Evolutionary conservation across 345 rosid genomes (phyloP).

Genomic region (Adansonia digitata): DNA sequence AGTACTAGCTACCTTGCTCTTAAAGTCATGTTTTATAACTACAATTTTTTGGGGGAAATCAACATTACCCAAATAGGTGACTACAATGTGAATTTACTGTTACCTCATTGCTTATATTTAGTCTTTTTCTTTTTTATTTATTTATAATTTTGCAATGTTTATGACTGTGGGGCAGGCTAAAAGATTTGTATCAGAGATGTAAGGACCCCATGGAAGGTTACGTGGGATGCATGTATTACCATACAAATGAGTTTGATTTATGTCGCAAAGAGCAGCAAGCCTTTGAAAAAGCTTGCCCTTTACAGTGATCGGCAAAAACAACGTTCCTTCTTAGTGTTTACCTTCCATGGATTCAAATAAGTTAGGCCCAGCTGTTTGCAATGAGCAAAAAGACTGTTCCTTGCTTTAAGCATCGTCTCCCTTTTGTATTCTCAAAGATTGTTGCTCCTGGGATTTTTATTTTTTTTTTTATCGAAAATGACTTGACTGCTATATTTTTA

Average conservation of each 20-base stretch:
- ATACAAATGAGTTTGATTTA: conserved; percentile 87
- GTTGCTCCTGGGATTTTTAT: no score
- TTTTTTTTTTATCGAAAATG: neutral
- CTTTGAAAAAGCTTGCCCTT: conserved; percentile 89
- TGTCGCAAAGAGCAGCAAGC: conserved; percentile 97
- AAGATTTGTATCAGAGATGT: conserved; percentile 88
- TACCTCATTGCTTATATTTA: no score
- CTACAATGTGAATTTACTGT: no score
- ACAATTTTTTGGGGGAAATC: no score
- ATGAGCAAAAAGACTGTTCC: conserved; percentile 28
- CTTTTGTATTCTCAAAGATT: conserved; percentile 4
- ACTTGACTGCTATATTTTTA: neutral
- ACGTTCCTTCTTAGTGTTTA: no score
- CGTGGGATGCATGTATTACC: conserved; percentile 95
- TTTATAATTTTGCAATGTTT: conserved; percentile 5
- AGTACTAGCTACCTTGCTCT: no score
- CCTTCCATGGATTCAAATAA: conserved; percentile 32
- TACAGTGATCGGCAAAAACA: conserved; percentile 46
- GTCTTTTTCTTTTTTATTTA: no score
- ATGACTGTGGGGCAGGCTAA: conserved; percentile 54
- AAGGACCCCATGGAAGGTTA: conserved; percentile 86
- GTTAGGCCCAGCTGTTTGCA: conserved; percentile 25
- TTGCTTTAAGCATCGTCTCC: neutral
- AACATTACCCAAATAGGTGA: no score
- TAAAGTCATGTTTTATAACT: no score